A percentile compares a stretch with the other conserved stretches of the same genome.
Evolutionary conservation across 176 grass and related monocot species (phyloP).

Genomic region (Urochloa ruziziensis): DNA sequence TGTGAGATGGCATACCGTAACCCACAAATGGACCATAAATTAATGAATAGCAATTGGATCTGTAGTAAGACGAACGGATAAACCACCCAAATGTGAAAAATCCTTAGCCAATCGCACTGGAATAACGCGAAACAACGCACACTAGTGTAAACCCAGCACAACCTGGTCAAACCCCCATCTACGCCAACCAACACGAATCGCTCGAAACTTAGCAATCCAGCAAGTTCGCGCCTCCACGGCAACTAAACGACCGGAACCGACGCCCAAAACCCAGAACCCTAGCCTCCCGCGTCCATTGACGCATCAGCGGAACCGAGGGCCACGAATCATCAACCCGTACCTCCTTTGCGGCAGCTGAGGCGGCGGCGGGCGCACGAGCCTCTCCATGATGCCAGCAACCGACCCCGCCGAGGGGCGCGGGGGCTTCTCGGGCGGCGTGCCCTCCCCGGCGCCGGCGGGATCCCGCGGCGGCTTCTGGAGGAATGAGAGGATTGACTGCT

Average conservation of each 20-base stretch:
- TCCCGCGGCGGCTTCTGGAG: conserved; percentile 40
- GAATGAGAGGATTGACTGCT: conserved; percentile 90
- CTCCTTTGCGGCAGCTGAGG: conserved; percentile 7
- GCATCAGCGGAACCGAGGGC: background rate
- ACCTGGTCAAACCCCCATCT: background rate
- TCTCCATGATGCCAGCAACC: conserved; percentile 64
- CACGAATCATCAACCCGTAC: background rate
- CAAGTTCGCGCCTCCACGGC: background rate
- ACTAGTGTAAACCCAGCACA: background rate
- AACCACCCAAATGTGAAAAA: background rate
- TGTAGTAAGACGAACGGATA: background rate
- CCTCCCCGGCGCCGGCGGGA: conserved; percentile 33
- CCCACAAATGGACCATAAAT: background rate
- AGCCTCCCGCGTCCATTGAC: background rate
- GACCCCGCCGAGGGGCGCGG: conserved; percentile 35
- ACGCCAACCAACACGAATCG: background rate
- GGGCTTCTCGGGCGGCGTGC: conserved; percentile 60
- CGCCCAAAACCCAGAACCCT: conserved; percentile 33
- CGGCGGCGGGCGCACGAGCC: conserved; percentile 38
- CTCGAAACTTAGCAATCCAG: background rate
- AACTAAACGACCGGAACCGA: background rate
- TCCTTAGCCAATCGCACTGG: background rate
- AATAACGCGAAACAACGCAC: background rate
- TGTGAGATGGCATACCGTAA: background rate
- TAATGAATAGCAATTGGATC: background rate